A percentile compares a stretch with the other conserved stretches of the same genome.
Evolutionary conservation across 2,329 filamentous ascomycete species (phyloP).

Genomic region (Paecilomyces sp.): DNA sequence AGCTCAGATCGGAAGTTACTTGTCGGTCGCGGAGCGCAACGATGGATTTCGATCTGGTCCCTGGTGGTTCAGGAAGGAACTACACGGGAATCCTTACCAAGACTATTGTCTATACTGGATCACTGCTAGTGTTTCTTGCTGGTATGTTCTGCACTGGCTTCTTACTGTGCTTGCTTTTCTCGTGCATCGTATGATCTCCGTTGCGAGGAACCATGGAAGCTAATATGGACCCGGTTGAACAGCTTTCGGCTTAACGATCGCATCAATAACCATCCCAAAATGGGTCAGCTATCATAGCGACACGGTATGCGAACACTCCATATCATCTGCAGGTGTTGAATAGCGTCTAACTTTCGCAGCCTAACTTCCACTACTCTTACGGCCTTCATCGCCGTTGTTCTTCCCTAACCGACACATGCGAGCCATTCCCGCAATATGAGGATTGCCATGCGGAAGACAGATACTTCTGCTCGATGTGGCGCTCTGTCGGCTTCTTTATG

Average conservation of each 20-base stretch:
- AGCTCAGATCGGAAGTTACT: neutral
- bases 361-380: slow-evolving; percentile 57
- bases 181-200: neutral
- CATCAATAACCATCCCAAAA: slow-evolving; percentile 39
- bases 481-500: slow-evolving; percentile 79
- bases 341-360: slow-evolving; percentile 12
- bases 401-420: slow-evolving; percentile 50
- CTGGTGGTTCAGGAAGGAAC: slow-evolving; percentile 35
- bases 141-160: slow-evolving; percentile 21
- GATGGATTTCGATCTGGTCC: slow-evolving; percentile 38
- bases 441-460: slow-evolving; percentile 62
- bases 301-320: slow-evolving; percentile 23
- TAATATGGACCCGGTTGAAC: neutral
- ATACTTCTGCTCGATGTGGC: slow-evolving; percentile 89
- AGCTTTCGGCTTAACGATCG: slow-evolving; percentile 40
- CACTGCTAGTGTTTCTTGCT: slow-evolving; percentile 38
- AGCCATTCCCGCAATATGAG: slow-evolving; percentile 57
- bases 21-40: slow-evolving; percentile 4
- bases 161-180: neutral
- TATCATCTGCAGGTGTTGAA: neutral
- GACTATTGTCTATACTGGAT: slow-evolving; percentile 39
- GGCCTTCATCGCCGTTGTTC: slow-evolving; percentile 80
- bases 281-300: slow-evolving; percentile 43
- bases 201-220: neutral
- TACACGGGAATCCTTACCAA: slow-evolving; percentile 44